Percentiles rank a stretch among this genome's conserved stretches.
phyloP scores from a whole-genome alignment of 139 green algal species.

The Chlamydomonas sp. region DNA sequence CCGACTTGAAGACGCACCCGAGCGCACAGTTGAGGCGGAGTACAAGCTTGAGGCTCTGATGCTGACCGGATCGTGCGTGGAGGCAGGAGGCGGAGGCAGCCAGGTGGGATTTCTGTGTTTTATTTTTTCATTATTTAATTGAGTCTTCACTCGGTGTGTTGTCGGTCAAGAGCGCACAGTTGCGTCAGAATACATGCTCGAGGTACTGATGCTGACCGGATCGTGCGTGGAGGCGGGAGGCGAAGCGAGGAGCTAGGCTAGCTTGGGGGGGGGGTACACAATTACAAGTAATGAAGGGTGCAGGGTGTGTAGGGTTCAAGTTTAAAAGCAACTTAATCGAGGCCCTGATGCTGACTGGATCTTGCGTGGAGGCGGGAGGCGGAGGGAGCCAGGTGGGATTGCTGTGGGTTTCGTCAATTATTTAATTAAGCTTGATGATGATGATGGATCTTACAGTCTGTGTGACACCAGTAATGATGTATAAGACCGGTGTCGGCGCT shows the following conservation, averaged over 20 bases:
- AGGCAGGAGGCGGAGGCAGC: conserved; percentile 21
- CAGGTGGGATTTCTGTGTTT: too few species aligned
- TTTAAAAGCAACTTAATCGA: too few species aligned
- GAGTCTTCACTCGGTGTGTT: conserved; percentile 12
- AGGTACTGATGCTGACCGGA: conserved; percentile 88
- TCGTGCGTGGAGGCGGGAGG: conserved; percentile 54
- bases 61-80: conserved; percentile 78
- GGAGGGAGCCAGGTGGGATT: conserved; percentile 9
- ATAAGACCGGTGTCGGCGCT: too few species aligned
- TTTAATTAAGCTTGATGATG: background rate
- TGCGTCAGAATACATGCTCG: conserved; percentile 78
- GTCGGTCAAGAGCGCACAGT: conserved; percentile 48
- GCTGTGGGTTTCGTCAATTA: too few species aligned
- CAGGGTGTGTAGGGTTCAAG: background rate
- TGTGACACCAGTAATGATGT: too few species aligned
- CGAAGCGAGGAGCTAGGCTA: background rate
- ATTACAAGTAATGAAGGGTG: background rate
- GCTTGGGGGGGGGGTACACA: background rate
- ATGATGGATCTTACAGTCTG: too few species aligned
- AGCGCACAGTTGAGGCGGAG: conserved; percentile 48
- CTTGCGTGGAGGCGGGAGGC: background rate
- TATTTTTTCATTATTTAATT: background rate
- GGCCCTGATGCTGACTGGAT: background rate
- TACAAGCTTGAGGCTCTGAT: conserved; percentile 92
- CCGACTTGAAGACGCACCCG: conserved; percentile 58